phyloP scores from a whole-genome alignment of 768 basidiomycete genomes.

The Mycena venus region DNA sequence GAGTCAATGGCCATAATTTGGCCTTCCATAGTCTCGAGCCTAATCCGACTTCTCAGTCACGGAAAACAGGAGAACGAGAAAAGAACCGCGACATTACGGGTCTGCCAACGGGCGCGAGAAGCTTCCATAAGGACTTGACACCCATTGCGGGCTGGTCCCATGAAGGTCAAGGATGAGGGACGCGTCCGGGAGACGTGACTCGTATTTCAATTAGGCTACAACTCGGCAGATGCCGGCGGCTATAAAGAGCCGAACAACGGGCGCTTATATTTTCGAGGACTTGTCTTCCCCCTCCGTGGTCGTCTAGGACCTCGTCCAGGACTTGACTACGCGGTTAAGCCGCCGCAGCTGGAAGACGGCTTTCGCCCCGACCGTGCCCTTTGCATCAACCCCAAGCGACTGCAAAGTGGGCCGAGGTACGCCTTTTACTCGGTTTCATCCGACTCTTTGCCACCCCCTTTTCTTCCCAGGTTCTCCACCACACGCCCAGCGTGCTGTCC shows the following conservation, averaged over 20 bases:
- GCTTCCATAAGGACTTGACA: slow-evolving; percentile 96
- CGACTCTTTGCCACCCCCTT: neutral
- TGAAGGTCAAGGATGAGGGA: slow-evolving; percentile 4
- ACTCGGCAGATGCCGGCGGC: neutral
- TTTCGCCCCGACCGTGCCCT: neutral
- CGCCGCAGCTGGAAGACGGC: neutral
- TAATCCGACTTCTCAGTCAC: slow-evolving; percentile 46
- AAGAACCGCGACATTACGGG: slow-evolving; percentile 82
- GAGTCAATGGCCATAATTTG: slow-evolving; percentile 97
- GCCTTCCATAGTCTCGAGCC: slow-evolving; percentile 95
- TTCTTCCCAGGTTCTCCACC: slow-evolving; percentile 1
- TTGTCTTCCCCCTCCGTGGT: neutral
- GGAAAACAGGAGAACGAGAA: neutral
- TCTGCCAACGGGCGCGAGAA: slow-evolving; percentile 92
- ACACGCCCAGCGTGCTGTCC: neutral
- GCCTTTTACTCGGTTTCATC: neutral
- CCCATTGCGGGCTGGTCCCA: slow-evolving; percentile 71
- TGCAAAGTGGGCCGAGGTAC: neutral
- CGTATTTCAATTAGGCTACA: neutral
- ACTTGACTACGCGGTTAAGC: neutral
- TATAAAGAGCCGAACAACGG: neutral
- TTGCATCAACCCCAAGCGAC: neutral
- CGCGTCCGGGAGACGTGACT: slow-evolving; percentile 26
- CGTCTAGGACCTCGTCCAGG: neutral
- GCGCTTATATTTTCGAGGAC: neutral